phyloP scores from a whole-genome alignment of 345 rosid genomes.

The Toxicodendron radicans region DNA sequence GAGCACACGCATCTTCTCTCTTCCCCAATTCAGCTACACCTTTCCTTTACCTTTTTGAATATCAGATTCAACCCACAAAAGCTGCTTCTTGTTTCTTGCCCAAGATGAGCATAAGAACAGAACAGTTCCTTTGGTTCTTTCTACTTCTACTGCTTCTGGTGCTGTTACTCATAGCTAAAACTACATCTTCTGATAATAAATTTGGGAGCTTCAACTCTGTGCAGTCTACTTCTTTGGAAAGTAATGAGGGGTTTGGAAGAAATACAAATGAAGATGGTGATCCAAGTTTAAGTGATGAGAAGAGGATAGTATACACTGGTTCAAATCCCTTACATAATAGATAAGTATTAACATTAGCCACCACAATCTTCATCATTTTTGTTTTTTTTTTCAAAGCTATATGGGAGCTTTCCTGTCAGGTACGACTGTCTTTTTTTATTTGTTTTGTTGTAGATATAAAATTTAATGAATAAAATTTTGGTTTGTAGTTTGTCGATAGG shows the following conservation, averaged over 20 bases:
- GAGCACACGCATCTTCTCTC: no score
- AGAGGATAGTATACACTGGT: conserved; percentile 61
- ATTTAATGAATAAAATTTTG: no score
- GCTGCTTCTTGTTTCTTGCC: background rate
- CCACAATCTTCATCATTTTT: background rate
- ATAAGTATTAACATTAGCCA: conserved; percentile 9
- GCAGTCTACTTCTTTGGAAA: conserved; percentile 8
- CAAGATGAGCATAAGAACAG: conserved; percentile 29
- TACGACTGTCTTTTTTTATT: no score
- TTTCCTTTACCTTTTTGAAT: no score
- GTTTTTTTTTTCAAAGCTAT: background rate
- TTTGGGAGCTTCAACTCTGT: conserved; percentile 27
- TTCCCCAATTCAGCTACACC: no score
- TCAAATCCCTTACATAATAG: conserved; percentile 71
- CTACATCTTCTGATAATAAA: conserved; percentile 26
- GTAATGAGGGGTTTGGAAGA: conserved; percentile 19
- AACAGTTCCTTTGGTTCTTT: conserved; percentile 27
- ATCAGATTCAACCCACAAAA: no score
- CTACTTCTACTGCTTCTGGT: conserved; percentile 37
- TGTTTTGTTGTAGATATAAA: no score
- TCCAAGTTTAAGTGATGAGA: conserved; percentile 39
- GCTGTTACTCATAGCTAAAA: conserved; percentile 27
- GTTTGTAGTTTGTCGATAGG: no score
- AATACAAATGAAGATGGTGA: conserved; percentile 23
- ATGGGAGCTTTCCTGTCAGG: no score